phyloP scores from a whole-genome alignment of 306 rosid species.

The Erythrophleum fordii region DNA sequence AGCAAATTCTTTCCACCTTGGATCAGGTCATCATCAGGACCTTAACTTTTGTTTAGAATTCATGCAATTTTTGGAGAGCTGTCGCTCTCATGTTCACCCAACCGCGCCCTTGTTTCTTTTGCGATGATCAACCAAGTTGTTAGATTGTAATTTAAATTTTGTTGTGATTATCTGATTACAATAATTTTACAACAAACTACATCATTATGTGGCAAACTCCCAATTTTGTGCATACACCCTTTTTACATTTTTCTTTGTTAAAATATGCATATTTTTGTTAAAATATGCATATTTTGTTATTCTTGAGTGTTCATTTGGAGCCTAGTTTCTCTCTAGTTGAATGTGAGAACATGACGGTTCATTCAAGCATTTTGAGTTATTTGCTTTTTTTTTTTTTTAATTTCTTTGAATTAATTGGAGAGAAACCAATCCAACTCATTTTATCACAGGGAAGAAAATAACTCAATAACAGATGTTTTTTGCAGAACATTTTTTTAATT shows the following conservation, averaged over 20 bases:
- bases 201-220: conserved; percentile 35
- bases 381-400: no score
- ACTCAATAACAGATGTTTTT: no score
- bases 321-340: no score
- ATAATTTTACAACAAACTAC: conserved; percentile 28
- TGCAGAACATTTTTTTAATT: no score
- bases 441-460: no score
- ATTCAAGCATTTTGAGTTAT: no score
- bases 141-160: conserved; percentile 45
- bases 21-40: neutral
- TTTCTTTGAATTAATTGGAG: no score
- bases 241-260: neutral
- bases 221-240: conserved; percentile 16
- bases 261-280: neutral
- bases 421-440: no score
- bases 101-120: conserved; percentile 15
- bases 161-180: conserved; percentile 25
- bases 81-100: conserved; percentile 28
- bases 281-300: no score
- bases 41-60: conserved; percentile 36
- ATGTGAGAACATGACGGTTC: no score
- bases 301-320: no score
- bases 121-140: conserved; percentile 32
- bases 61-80: conserved; percentile 40
- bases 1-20: conserved; percentile 36